Conservation (phyloP, 2,329 filamentous ascomycete genomes). For the Lasiodiplodia hormozganensis region DNA sequence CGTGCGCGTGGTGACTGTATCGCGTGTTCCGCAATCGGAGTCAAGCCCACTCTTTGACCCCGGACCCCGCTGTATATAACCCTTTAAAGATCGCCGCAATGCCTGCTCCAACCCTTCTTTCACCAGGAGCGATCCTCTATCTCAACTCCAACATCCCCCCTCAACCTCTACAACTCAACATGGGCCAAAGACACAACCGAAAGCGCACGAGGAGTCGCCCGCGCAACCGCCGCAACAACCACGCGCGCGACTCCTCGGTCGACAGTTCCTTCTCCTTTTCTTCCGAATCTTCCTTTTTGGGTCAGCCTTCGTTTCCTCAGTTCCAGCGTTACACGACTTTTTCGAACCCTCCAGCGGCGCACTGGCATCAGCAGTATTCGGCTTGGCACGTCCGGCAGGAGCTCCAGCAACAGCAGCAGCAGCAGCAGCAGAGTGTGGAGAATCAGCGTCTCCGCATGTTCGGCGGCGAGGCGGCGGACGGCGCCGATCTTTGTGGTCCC, state of each 20-base stretch:
- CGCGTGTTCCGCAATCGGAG: conserved; percentile 23
- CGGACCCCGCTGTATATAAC: conserved; percentile 19
- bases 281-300: conserved; percentile 39
- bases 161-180: conserved; percentile 31
- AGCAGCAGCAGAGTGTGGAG: conserved; percentile 35
- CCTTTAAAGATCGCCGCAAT: conserved; percentile 3
- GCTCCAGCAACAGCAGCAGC: conserved; percentile 30
- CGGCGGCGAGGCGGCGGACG: conserved; percentile 51
- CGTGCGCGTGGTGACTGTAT: conserved; percentile 20
- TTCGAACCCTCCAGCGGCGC: conserved; percentile 33
- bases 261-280: conserved; percentile 30
- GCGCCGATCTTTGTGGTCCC: conserved; percentile 50
- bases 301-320: conserved; percentile 39
- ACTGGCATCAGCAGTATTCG: conserved; percentile 47
- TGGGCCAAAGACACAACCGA: conserved; percentile 54
- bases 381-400: conserved; percentile 46
- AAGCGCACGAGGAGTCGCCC: conserved; percentile 52
- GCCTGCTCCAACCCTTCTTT: background rate
- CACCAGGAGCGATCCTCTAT: conserved; percentile 14
- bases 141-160: background rate
- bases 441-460: conserved; percentile 51
- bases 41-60: background rate
- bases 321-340: conserved; percentile 33
- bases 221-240: conserved; percentile 45
- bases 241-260: conserved; percentile 23